A percentile compares a stretch with the other conserved stretches of the same genome.
These are phyloP conservation scores for Citrus unshiu DNA, from an alignment of 345 rosid species.

Conservation along the genomic window DNA sequence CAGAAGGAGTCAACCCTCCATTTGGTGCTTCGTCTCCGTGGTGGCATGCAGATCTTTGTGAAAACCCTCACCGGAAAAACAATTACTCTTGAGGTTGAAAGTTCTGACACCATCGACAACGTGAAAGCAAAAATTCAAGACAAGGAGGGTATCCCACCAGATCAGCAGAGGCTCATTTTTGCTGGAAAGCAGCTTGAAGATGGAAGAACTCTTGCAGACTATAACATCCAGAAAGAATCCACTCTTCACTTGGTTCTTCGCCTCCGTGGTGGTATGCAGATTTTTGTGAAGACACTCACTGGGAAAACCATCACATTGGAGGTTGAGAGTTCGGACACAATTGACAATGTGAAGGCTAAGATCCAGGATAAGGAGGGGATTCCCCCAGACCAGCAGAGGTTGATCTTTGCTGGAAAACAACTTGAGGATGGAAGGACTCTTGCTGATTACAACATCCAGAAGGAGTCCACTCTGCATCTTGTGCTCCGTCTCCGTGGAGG, in stretches of 20 bases:
- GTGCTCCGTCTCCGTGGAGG: neutral
- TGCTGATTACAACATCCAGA: neutral
- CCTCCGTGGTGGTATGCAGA: conserved; percentile 15
- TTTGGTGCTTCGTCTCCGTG: neutral
- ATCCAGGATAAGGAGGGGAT: neutral
- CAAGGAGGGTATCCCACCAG: neutral
- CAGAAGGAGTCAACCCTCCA: neutral
- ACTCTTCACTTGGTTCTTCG: conserved; percentile 19
- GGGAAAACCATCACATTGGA: neutral
- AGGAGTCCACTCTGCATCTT: neutral
- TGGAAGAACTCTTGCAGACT: neutral
- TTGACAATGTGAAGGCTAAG: neutral
- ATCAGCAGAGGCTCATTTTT: neutral
- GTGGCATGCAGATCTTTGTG: neutral
- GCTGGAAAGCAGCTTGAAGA: neutral
- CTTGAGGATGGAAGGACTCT: neutral
- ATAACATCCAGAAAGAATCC: neutral
- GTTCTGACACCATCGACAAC: neutral
- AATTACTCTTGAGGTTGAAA: neutral
- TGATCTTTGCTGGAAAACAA: neutral
- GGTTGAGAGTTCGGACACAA: neutral
- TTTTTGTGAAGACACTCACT: neutral
- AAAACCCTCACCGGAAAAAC: neutral
- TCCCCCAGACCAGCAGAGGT: neutral
- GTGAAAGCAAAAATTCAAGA: neutral